Evolutionary conservation across 2,329 filamentous ascomycete species (phyloP).

Genomic region (Aspergillus piperis): DNA sequence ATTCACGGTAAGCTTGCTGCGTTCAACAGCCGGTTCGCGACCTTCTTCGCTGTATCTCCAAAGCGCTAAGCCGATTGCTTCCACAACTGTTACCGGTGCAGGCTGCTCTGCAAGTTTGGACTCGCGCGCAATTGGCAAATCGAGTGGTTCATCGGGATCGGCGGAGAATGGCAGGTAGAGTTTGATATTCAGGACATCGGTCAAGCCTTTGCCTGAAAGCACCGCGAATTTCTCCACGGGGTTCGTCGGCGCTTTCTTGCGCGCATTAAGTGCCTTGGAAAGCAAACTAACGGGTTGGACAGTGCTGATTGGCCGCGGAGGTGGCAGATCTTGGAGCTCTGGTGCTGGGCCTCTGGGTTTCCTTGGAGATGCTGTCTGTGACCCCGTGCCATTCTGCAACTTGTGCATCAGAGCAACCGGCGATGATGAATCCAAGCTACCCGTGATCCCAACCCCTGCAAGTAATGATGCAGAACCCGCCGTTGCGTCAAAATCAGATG

Average conservation of each 20-base stretch:
- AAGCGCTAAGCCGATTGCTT: conserved; percentile 64
- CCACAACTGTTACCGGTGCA: conserved; percentile 57
- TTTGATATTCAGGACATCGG: conserved; percentile 63
- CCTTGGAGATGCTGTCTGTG: conserved; percentile 51
- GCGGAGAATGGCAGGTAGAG: conserved; percentile 63
- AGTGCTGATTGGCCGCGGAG: conserved; percentile 63
- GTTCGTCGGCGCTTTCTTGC: conserved; percentile 59
- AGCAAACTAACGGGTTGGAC: conserved; percentile 59
- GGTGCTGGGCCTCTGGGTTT: conserved; percentile 51
- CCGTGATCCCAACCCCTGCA: conserved; percentile 49
- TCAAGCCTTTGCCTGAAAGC: conserved; percentile 62
- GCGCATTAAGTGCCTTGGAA: conserved; percentile 59
- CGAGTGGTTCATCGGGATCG: conserved; percentile 57
- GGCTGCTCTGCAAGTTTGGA: conserved; percentile 55
- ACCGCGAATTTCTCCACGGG: conserved; percentile 62
- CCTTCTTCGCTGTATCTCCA: conserved; percentile 63
- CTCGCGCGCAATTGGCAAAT: conserved; percentile 58
- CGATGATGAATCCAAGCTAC: conserved; percentile 53
- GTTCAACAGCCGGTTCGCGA: conserved; percentile 54
- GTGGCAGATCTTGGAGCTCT: conserved; percentile 59
- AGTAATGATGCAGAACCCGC: conserved; percentile 60
- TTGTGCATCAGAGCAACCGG: conserved; percentile 48
- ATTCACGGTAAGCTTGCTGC: conserved; percentile 60
- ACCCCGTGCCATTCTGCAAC: conserved; percentile 35
- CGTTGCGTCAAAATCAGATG: conserved; percentile 57